These are phyloP conservation scores for Colletotrichum sp. DNA, from an alignment of 2,329 filamentous ascomycete species.

Conservation along the genomic window DNA sequence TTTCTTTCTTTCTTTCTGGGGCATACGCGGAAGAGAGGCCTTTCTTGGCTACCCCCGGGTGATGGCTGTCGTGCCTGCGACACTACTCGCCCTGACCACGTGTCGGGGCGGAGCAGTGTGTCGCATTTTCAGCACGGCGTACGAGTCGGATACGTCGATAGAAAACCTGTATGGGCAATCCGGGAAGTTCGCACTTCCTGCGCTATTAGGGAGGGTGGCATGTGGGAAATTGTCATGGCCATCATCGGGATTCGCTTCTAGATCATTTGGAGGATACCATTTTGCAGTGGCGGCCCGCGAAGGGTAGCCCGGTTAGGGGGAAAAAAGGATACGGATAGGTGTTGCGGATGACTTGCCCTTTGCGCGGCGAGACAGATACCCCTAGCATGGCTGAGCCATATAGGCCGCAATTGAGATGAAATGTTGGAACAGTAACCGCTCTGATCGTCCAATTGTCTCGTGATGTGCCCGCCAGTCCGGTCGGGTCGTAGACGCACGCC, in stretches of 20 bases:
- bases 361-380: slow-evolving; percentile 5
- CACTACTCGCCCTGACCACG: not conserved
- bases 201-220: slow-evolving; percentile 9
- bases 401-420: slow-evolving; percentile 7
- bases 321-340: not conserved
- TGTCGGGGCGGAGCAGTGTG: not conserved
- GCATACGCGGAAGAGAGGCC: slow-evolving; percentile 1
- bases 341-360: slow-evolving; percentile 2
- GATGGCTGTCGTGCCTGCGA: not conserved
- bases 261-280: not conserved
- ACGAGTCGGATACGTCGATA: slow-evolving; percentile 10
- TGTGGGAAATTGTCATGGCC: slow-evolving; percentile 7
- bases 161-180: slow-evolving; percentile 18
- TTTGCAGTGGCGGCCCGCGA: not conserved
- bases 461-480: not conserved
- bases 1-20: not conserved
- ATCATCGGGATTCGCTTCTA: not conserved
- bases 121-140: not conserved
- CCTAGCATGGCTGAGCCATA: slow-evolving; percentile 18
- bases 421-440: slow-evolving; percentile 2
- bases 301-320: not conserved
- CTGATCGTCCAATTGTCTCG: not conserved
- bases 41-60: slow-evolving; percentile 29
- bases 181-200: slow-evolving; percentile 20
- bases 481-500: not conserved